Evolutionary conservation across 2,329 filamentous ascomycete species (phyloP), one percentile per base, ranked within the genome.

Genomic region (Colletotrichum tamarilloi): DNA sequence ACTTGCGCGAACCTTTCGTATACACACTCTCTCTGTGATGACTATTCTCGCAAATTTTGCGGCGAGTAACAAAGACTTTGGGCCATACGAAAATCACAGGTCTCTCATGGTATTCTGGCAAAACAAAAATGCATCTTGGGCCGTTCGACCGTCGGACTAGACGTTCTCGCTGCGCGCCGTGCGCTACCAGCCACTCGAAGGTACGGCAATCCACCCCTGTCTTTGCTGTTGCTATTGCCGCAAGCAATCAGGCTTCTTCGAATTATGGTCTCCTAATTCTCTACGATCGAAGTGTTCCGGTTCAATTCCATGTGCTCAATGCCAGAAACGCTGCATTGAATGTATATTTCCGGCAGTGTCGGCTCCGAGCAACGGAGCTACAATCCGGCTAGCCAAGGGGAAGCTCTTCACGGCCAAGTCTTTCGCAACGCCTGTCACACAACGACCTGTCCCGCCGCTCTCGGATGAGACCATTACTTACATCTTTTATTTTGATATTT

Each of bases 61-160:
- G 7, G 9, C 12, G n/a, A 55, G 8, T 8, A 32, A 24, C 22
- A 46, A 8, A 56, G 11, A 26, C 4, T 19, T 53, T 52, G 16
- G 22, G 32, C 7, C 11, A 3, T 11, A 2, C 5, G 4, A 3
- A 9, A 4, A 3, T 0, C 6, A 6, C 1, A 64, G 5, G n/a
- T 22, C 26, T 52, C 16, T 53, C 28, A 11, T 35, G 16, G n/a
- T 32, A 8, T 22, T 8, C 12, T 9, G 8, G 11, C 24, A 24
- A 22, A 53, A 26, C 42, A 22, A 52, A 62, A 7, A 81, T 81
- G 79, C 74, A 76, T 30, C 49, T 82, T 1, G 81, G 81, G 0
- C 81, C 81, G 2, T 83, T 82, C 46, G 82, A 83, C 63, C 59
- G 76, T 1, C 78, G 82, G 2, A 79, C 76, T 59, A 80, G 77